These are phyloP conservation scores for Phaeoacremonium minimum DNA, from an alignment of 2,329 filamentous ascomycete genomes.

Conservation along the genomic window DNA sequence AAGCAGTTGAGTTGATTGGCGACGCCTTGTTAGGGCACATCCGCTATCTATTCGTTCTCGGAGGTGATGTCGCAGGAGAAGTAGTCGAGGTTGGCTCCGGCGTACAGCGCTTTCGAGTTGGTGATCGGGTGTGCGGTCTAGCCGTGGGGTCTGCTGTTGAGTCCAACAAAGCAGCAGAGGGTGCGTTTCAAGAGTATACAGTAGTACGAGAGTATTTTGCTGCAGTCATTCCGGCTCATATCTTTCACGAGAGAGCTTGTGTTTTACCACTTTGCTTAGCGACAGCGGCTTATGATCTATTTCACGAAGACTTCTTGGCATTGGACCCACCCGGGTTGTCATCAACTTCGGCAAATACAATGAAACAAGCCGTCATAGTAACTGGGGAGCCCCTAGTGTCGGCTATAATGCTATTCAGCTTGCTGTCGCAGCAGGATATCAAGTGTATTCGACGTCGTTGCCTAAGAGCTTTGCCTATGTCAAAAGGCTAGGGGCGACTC, in stretches of 20 bases:
- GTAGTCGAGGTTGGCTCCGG: constrained; percentile 23
- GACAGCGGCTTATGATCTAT: constrained; percentile 20
- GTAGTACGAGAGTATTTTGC: constrained; percentile 3
- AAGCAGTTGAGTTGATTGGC: constrained; percentile 22
- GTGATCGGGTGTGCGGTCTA: constrained; percentile 25
- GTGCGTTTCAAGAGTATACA: constrained; percentile 20
- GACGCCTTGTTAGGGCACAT: constrained; percentile 19
- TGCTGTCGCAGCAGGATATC: constrained; percentile 34
- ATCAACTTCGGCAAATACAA: background rate
- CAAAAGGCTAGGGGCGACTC: constrained; percentile 31
- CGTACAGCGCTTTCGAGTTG: constrained; percentile 18
- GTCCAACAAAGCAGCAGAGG: constrained; percentile 11
- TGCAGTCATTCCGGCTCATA: constrained; percentile 14
- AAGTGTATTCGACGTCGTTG: constrained; percentile 34
- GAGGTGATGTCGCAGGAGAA: constrained; percentile 26
- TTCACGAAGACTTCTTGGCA: constrained; percentile 13
- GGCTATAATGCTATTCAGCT: constrained; percentile 42
- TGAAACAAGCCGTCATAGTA: constrained; percentile 16
- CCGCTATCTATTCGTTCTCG: constrained; percentile 25
- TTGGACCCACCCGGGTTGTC: constrained; percentile 8
- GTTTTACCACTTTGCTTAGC: constrained; percentile 20
- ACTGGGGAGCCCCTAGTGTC: constrained; percentile 41
- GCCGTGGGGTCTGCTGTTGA: constrained; percentile 15
- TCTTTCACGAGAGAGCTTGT: constrained; percentile 16
- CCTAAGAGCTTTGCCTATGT: constrained; percentile 33